Conservation (phyloP, 345 rosid species). For the Rhodamnia argentea region DNA sequence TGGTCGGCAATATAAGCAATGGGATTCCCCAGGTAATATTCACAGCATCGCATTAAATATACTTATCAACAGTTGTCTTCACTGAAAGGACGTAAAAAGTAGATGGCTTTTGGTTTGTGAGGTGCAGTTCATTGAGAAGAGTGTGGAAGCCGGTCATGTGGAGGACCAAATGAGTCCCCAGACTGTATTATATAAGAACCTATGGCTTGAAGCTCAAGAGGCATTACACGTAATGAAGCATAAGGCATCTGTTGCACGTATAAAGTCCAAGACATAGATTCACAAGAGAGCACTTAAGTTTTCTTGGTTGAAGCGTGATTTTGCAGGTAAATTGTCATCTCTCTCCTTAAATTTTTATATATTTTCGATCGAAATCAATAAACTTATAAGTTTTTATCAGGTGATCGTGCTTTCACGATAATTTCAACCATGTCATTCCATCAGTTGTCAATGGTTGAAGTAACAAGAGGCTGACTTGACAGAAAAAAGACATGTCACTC, state of each 20-base stretch:
- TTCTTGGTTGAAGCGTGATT: not conserved
- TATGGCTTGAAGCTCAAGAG: conserved; percentile 39
- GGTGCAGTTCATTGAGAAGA: conserved; percentile 18
- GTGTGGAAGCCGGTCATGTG: conserved; percentile 2
- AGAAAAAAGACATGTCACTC: not conserved
- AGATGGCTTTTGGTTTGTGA: not conserved
- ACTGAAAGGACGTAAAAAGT: not conserved
- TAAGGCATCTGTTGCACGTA: conserved; percentile 7
- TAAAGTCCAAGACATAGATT: not conserved
- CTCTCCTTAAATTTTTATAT: not conserved
- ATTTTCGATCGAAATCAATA: not conserved
- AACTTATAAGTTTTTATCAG: not conserved
- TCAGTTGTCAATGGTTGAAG: not conserved
- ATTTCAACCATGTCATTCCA: not conserved
- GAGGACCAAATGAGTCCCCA: conserved; percentile 17
- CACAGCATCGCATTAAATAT: not conserved
- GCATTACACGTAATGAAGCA: conserved; percentile 25
- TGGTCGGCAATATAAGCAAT: conserved; percentile 11
- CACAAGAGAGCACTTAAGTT: not conserved
- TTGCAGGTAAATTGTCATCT: not conserved
- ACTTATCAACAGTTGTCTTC: not conserved
- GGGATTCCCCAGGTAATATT: conserved; percentile 20
- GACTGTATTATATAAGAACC: conserved; percentile 20
- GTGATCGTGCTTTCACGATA: not conserved
- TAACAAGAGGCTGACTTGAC: not conserved